Conservation (phyloP, 2,329 filamentous ascomycete genomes). For the Botryosphaeria agaves region DNA sequence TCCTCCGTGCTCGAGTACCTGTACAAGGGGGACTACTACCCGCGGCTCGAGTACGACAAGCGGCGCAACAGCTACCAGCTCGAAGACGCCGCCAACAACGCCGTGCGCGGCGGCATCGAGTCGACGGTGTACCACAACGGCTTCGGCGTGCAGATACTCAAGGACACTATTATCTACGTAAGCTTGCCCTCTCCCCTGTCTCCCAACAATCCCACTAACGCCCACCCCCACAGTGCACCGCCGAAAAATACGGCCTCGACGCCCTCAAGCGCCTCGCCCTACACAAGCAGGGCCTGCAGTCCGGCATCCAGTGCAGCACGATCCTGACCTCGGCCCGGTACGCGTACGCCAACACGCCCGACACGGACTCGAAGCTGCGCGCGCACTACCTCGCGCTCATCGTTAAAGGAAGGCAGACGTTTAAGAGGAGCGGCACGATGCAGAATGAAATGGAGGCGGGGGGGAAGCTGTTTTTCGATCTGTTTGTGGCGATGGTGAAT, state of each 20-base stretch:
- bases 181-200: constrained; percentile 3
- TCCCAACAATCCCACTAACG: not conserved
- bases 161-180: constrained; percentile 75
- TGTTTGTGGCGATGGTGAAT: constrained; percentile 86
- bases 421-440: constrained; percentile 90
- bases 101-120: constrained; percentile 32
- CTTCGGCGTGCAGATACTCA: constrained; percentile 52
- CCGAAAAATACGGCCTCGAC: constrained; percentile 66
- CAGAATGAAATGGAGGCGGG: constrained; percentile 86
- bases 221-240: constrained; percentile 44
- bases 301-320: constrained; percentile 66
- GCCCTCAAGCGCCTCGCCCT: constrained; percentile 73
- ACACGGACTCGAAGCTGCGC: constrained; percentile 76
- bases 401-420: constrained; percentile 71
- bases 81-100: constrained; percentile 38
- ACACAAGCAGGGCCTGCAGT: constrained; percentile 77
- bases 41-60: constrained; percentile 68
- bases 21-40: constrained; percentile 88
- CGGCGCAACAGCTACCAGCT: constrained; percentile 65
- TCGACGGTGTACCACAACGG: constrained; percentile 53
- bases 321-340: constrained; percentile 79
- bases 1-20: constrained; percentile 81
- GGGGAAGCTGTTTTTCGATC: constrained; percentile 77
- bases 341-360: constrained; percentile 76
- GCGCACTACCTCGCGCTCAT: constrained; percentile 87